Evolutionary conservation across 768 basidiomycete species (phyloP).

Genomic region (Suillus placidus): DNA sequence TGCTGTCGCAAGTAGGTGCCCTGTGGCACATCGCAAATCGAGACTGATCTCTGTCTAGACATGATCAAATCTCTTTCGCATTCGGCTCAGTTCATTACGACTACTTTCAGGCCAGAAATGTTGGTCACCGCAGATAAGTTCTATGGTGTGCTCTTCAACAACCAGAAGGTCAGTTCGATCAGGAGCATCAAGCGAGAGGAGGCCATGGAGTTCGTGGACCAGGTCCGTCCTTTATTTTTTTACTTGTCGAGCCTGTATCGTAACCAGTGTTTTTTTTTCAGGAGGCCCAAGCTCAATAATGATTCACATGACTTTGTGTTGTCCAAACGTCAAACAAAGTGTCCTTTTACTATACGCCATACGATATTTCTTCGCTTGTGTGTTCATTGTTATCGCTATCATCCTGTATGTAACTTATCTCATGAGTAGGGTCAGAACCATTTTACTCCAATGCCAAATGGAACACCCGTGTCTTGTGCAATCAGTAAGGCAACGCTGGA

Average conservation of each 20-base stretch:
- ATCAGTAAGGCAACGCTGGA: background rate
- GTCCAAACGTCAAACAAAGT: background rate
- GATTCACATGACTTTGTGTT: background rate
- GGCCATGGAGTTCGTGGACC: conserved; percentile 93
- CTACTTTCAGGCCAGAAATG: conserved; percentile 98
- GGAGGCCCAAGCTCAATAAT: conserved; percentile 53
- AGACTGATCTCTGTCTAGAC: conserved; percentile 18
- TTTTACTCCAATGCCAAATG: background rate
- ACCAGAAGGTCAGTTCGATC: conserved; percentile 92
- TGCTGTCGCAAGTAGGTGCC: conserved; percentile 84
- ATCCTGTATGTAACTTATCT: conserved; percentile 2
- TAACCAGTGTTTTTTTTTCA: conserved; percentile 18
- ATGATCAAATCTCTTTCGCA: conserved; percentile 93
- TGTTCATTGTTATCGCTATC: background rate
- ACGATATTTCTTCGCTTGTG: background rate
- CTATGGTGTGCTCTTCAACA: conserved; percentile 96
- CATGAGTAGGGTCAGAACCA: too few species aligned
- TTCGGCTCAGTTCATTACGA: conserved; percentile 95
- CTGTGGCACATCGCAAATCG: conserved; percentile 22
- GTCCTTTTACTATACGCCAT: background rate
- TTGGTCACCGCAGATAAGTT: conserved; percentile 94
- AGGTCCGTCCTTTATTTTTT: conserved; percentile 45
- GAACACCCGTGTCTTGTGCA: background rate
- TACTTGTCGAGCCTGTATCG: background rate
- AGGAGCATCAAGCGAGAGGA: conserved; percentile 86